Base-by-base conservation (phyloP, 2,329 filamentous ascomycete species). In the Fusarium palustre region DNA sequence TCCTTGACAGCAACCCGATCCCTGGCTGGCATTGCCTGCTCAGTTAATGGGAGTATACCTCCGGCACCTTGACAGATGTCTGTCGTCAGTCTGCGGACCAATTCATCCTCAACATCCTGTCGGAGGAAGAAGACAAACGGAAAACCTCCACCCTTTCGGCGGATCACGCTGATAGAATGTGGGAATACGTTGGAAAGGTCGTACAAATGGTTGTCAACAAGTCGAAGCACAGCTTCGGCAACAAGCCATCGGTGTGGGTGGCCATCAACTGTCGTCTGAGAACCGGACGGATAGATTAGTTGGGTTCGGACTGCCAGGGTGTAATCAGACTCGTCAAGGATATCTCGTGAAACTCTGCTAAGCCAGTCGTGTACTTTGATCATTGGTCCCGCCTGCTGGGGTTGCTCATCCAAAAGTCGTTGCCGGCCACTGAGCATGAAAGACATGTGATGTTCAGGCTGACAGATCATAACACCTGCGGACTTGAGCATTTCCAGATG, bases 371-470 rank as follows among this genome's bases (percentile, higher is more conserved):
- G 86, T 0, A 82, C 80, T 1, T 78, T 77, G 5, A 90, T 78
- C 82, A 91, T 87, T 0, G 75, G 72, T 0, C 69, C 75, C 0
- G 86, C 84, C 36, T 86, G 79, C 0, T 74, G 56, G 1, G 82
- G 68, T 10, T 81, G 78, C 4, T 78, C 77, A 42, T 90, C 85
- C 0, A 85, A 81, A 1, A 91, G 76, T 2, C 83, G 81, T 69
- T 91, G 88, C 1, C 87, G 72, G 0, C 87, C 88, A 61, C 87
- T 88, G 3, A 92, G 79, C 70, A 85, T 87, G 75, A 90, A 91
- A 0, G 90, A 92, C 8, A 92, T 78, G 1, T 89, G 79, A 63
- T 92, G 87, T 55, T 91, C 90, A 0, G 90, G 90, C 2, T 89
- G 81, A 0, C 84, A 82, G 0, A 92, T 76, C 24, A 92, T 81